phyloP scores from a whole-genome alignment of 139 green algal genomes.

The Chlorella sp. region DNA sequence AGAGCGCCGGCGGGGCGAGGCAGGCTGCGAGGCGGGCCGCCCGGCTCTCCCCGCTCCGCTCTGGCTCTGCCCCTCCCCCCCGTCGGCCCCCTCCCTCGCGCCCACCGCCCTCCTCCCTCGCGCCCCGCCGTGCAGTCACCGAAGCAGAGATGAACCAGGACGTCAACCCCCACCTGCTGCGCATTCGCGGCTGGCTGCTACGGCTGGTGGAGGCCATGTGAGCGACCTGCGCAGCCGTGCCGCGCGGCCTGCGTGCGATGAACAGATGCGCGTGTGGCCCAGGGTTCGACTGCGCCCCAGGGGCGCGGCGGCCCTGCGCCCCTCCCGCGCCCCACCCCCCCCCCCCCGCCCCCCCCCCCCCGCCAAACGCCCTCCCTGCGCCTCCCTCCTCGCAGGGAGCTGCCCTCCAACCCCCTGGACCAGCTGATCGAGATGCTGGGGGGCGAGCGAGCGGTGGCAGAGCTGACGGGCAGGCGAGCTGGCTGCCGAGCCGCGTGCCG shows the following conservation, averaged over 20 bases:
- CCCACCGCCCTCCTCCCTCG: background rate
- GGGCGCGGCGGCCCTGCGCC: too few relatives aligned
- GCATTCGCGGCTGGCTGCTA: slow-evolving; percentile 41
- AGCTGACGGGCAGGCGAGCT: slow-evolving; percentile 84
- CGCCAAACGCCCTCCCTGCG: too few relatives aligned
- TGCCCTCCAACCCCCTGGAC: slow-evolving; percentile 89
- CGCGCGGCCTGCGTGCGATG: too few relatives aligned
- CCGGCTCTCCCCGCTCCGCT: background rate
- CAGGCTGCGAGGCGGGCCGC: background rate
- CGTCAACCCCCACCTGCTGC: slow-evolving; percentile 18
- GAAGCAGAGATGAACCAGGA: background rate
- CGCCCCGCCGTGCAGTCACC: background rate
- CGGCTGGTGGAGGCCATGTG: slow-evolving; percentile 44
- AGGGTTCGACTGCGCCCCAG: too few relatives aligned
- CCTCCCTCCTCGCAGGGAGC: too few relatives aligned
- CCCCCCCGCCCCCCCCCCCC: too few relatives aligned
- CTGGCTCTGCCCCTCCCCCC: background rate
- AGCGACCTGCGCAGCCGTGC: too few relatives aligned
- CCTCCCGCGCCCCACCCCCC: too few relatives aligned
- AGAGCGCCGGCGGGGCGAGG: too few relatives aligned
- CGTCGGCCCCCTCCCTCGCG: background rate
- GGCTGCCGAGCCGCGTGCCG: too few relatives aligned
- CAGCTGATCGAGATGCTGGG: slow-evolving; percentile 81
- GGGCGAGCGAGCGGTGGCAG: slow-evolving; percentile 63
- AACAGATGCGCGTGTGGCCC: too few relatives aligned